A percentile compares a stretch with the other conserved stretches of the same genome.
phyloP scores from a whole-genome alignment of 139 green algal species.

The Eudorina sp. region DNA sequence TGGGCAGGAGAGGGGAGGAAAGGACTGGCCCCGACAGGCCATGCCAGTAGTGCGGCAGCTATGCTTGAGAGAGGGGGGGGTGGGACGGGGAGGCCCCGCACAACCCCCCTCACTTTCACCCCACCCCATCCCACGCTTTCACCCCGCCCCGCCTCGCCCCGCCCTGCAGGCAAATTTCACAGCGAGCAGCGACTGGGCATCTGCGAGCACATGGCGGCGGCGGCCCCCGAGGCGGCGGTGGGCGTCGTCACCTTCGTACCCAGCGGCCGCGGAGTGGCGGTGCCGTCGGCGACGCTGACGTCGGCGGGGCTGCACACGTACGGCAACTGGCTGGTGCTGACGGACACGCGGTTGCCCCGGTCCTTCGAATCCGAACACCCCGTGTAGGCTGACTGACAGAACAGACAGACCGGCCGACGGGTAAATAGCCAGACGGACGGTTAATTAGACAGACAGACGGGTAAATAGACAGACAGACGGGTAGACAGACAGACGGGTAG shows the following conservation, averaged over 20 bases:
- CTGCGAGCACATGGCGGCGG: slow-evolving; percentile 56
- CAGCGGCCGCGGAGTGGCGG: slow-evolving; percentile 22
- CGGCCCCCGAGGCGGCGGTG: slow-evolving; percentile 13
- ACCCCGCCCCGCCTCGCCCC: neutral
- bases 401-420: too few relatives aligned
- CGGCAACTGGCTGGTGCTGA: slow-evolving; percentile 64
- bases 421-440: too few relatives aligned
- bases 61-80: too few relatives aligned
- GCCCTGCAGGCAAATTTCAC: slow-evolving; percentile 63
- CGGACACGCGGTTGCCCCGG: slow-evolving; percentile 42
- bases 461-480: too few relatives aligned
- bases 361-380: slow-evolving; percentile 54
- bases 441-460: too few relatives aligned
- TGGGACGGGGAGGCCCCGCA: too few relatives aligned
- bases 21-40: too few relatives aligned
- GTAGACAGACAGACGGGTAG: too few relatives aligned
- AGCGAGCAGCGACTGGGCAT: slow-evolving; percentile 67
- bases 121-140: neutral
- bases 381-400: too few relatives aligned
- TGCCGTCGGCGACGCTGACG: neutral
- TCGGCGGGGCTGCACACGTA: slow-evolving; percentile 42
- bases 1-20: too few relatives aligned
- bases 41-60: too few relatives aligned
- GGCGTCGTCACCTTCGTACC: slow-evolving; percentile 56
- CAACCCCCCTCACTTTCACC: neutral